Evolutionary conservation across 2,329 filamentous ascomycete species (phyloP), one percentile per base, ranked within the genome.

Genomic region (Penicillium brevicompactum): DNA sequence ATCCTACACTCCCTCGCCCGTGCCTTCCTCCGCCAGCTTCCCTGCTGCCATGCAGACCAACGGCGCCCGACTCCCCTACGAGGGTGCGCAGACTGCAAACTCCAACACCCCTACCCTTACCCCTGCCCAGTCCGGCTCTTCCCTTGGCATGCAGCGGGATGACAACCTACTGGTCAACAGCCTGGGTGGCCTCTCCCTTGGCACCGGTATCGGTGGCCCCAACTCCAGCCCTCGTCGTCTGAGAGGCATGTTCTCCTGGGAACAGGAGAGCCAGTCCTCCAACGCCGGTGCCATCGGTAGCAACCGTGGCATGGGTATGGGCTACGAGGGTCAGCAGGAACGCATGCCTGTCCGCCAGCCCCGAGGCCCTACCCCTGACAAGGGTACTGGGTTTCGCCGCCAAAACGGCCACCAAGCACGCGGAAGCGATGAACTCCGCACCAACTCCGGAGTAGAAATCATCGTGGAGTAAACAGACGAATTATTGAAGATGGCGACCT

Each of bases 1-100:
- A 61, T 96, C 92, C 1, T 96, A 95, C 76, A 97, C 92, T 14
- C 93, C 93, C 10, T 97, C 93, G 65, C 93, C 94, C 5, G 93
- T 90, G 3, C 88, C 88, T 7, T 96, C 94, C 11, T 91, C 91
- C 16, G 91, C 91, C 5, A 95, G 91, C 78, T 96, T 95, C 71
- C 87, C 91, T 52, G 85, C 85, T 60, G 84, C 82, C 57, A 78
- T 91, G 47, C 80, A 81, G 67, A 81, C 83, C 60, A 87, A 87
- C 63, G 83, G 86, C 51, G 78, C 84, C 44, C 82, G 85, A 51
- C 83, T 87, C 60, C 82, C 83, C 58, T 83, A 85, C 55, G 83
- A 87, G 62, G 80, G 80, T 59, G 73, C 77, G 11, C 79, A 80
- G 43, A 85, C 79, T 63, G 81, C 78, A 34, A 80, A 84, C 30